A percentile compares a stretch with the other conserved stretches of the same genome.
Conservation (phyloP, 805 yeast genomes). For the Myxozyma monticola region DNA sequence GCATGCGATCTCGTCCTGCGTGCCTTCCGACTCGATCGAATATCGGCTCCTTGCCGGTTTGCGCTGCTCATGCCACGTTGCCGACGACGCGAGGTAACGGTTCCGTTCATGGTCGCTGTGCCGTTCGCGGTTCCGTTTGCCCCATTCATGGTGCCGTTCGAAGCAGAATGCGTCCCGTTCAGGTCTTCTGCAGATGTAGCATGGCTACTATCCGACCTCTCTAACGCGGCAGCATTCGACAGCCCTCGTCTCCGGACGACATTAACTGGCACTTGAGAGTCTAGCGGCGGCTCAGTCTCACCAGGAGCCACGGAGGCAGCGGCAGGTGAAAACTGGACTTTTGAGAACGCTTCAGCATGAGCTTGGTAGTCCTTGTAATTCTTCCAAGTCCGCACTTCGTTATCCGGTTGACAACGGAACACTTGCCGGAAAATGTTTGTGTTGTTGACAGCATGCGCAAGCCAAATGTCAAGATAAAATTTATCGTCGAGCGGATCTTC, state of each 20-base stretch:
- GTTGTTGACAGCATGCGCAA: slow-evolving; percentile 76
- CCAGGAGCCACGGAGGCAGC: not conserved
- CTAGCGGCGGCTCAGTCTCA: not conserved
- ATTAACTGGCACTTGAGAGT: not conserved
- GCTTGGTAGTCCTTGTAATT: slow-evolving; percentile 59
- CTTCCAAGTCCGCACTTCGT: slow-evolving; percentile 83
- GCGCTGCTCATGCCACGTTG: not conserved
- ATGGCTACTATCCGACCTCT: not conserved
- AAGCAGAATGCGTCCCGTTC: not conserved
- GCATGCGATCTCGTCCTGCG: slow-evolving; percentile 9
- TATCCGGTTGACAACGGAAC: slow-evolving; percentile 94
- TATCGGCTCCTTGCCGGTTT: not conserved
- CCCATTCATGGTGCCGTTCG: not conserved
- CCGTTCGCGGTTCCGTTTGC: not conserved
- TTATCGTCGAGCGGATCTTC: slow-evolving; percentile 82
- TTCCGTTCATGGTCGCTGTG: not conserved
- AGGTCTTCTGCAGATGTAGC: not conserved
- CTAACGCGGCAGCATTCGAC: not conserved
- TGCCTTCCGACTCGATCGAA: slow-evolving; percentile 41
- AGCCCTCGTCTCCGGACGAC: not conserved
- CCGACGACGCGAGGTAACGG: not conserved
- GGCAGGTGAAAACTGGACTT: slow-evolving; percentile 7
- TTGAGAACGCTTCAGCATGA: slow-evolving; percentile 40
- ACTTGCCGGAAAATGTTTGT: slow-evolving; percentile 78
- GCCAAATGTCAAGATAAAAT: slow-evolving; percentile 86